Base-by-base conservation (phyloP, 225 moss, liverwort and hornwort genomes). In the Takakia lepidozioides region DNA sequence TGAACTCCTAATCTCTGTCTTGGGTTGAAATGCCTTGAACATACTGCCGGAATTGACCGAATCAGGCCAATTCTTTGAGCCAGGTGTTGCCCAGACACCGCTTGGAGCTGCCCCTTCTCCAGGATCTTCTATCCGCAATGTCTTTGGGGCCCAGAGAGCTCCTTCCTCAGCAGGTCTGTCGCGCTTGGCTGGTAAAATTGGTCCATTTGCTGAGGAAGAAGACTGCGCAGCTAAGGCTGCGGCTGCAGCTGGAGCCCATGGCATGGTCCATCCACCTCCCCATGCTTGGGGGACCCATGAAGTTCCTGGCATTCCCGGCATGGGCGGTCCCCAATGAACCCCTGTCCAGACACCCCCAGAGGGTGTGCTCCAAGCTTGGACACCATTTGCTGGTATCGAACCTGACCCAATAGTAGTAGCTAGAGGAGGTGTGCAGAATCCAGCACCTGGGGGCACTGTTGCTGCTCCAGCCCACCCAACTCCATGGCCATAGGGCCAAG, bases 401-500 rank as follows among this genome's bases (percentile, higher is more conserved):
- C 21, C 47, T 1, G 63, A 43, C 0, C 27, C 58, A 48, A 61
- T n/a, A n/a, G n/a, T 14, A 9, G 56, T 4, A 4, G 42, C 48
- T 11, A 44, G 32, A 17, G 52, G 67, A 28, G 59, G 11, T 0
- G 45, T 25, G 18, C 52, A 52, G 22, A 59, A 37, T 21, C 53
- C 0, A 8, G 66, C 24, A 3, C 59, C 18, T 2, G 28, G 34
- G 0, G 63, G 55, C 1, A 55, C 24, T 19, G 64, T 27, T 17
- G 54, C 63, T 5, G 51, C 19, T 2, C 75, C 66, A 5, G 43
- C 55, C 62, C 66, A 70, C 1, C 75, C 70, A 55, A 75, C 70
- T 29, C 65, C 70, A 59, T 58, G 70, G 25, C 75, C 75, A 8
- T 70, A 71, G 2, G 75, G 75, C 75, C 75, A 75, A 0, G 70